Conservation (phyloP, 2,329 filamentous ascomycete genomes). For the Graphilbum sp. region DNA sequence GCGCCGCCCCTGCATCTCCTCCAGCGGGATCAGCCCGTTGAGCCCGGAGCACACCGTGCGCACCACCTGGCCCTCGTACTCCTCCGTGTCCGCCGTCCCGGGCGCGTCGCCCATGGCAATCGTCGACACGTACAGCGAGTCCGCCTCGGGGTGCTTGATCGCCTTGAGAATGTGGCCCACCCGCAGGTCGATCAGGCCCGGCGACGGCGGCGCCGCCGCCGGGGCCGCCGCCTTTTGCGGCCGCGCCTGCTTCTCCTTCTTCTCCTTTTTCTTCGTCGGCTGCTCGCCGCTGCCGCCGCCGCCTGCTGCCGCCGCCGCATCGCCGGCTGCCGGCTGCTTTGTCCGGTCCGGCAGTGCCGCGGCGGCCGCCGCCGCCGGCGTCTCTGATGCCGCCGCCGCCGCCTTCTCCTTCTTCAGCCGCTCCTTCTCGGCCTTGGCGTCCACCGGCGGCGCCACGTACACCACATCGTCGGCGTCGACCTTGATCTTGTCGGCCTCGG, state of each 20-base stretch:
- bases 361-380: slow-evolving; percentile 26
- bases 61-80: slow-evolving; percentile 81
- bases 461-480: slow-evolving; percentile 68
- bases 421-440: slow-evolving; percentile 92
- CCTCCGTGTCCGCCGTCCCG: slow-evolving; percentile 73
- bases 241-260: slow-evolving; percentile 79
- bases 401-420: slow-evolving; percentile 92
- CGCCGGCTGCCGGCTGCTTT: slow-evolving; percentile 37
- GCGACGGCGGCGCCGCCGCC: slow-evolving; percentile 65
- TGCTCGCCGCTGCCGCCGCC: slow-evolving; percentile 21
- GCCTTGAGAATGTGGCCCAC: slow-evolving; percentile 97
- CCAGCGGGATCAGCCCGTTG: slow-evolving; percentile 80
- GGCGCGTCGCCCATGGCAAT: slow-evolving; percentile 85
- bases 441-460: slow-evolving; percentile 76
- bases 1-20: slow-evolving; percentile 93
- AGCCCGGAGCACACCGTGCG: slow-evolving; percentile 95
- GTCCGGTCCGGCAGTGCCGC: slow-evolving; percentile 40
- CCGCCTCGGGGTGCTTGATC: slow-evolving; percentile 87
- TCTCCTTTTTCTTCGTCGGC: slow-evolving; percentile 86
- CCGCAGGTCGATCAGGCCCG: slow-evolving; percentile 78
- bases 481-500: slow-evolving; percentile 56
- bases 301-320: slow-evolving; percentile 19
- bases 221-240: slow-evolving; percentile 48
- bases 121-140: slow-evolving; percentile 88
- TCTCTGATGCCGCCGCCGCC: slow-evolving; percentile 38